Evolutionary conservation across 179 eudicot species (phyloP).

Genomic region (Heliamphora pulchella): DNA sequence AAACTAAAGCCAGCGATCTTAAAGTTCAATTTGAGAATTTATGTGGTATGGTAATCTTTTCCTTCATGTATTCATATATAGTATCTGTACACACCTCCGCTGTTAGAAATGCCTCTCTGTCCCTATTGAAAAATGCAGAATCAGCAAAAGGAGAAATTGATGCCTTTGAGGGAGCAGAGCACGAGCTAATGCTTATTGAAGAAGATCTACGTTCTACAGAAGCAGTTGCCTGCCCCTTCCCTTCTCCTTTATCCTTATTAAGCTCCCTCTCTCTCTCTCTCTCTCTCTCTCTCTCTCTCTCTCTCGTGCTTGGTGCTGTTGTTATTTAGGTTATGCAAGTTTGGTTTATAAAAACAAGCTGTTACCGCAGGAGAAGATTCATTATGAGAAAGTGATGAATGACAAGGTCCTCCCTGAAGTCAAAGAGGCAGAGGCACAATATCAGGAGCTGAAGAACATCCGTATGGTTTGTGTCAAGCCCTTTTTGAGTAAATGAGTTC

Average conservation of each 20-base stretch:
- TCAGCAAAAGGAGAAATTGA: slow-evolving; percentile 64
- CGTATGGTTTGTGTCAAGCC: slow-evolving; percentile 44
- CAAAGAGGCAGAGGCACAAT: slow-evolving; percentile 47
- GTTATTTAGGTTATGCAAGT: slow-evolving; percentile 6
- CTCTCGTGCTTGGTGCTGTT: neutral
- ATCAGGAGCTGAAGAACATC: slow-evolving; percentile 47
- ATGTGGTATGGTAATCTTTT: slow-evolving; percentile 46
- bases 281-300: slow-evolving; percentile 4
- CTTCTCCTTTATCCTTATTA: neutral
- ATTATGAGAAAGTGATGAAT: slow-evolving; percentile 47
- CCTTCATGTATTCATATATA: neutral
- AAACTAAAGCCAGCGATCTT: slow-evolving; percentile 38
- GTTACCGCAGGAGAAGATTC: slow-evolving; percentile 51
- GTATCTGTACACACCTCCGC: neutral
- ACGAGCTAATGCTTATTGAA: slow-evolving; percentile 41
- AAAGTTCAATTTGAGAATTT: slow-evolving; percentile 52
- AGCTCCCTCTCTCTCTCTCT: neutral
- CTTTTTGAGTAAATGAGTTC: neutral
- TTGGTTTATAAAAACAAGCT: slow-evolving; percentile 12
- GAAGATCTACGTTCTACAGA: slow-evolving; percentile 42
- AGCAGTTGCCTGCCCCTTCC: slow-evolving; percentile 33
- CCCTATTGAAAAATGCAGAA: slow-evolving; percentile 36
- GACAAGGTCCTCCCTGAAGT: slow-evolving; percentile 47
- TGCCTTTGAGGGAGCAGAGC: slow-evolving; percentile 56
- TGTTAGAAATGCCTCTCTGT: slow-evolving; percentile 10